These are phyloP conservation scores for Aureobasidium vineae DNA, from an alignment of 2,329 filamentous ascomycete species.

Conservation along the genomic window DNA sequence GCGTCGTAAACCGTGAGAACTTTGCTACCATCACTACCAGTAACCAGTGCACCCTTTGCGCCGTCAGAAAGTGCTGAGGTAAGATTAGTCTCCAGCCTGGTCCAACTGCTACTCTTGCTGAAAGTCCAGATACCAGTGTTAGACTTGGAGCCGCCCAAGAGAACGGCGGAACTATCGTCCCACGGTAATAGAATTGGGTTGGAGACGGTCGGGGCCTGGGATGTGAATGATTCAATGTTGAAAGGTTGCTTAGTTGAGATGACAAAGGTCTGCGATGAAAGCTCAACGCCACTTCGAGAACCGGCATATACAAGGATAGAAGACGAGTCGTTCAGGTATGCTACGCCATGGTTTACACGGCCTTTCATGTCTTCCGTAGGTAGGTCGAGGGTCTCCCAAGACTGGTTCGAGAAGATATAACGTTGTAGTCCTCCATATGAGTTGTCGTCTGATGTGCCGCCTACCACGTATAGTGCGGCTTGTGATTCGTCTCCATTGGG, in stretches of 20 bases:
- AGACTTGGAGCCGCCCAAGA: slow-evolving; percentile 68
- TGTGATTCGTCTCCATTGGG: slow-evolving; percentile 56
- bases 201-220: slow-evolving; percentile 60
- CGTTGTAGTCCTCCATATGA: slow-evolving; percentile 73
- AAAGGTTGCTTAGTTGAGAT: slow-evolving; percentile 67
- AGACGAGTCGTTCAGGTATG: slow-evolving; percentile 68
- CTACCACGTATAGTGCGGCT: slow-evolving; percentile 75
- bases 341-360: slow-evolving; percentile 70
- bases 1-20: slow-evolving; percentile 77
- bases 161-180: slow-evolving; percentile 66
- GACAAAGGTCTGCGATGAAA: slow-evolving; percentile 72
- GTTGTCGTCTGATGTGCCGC: slow-evolving; percentile 60
- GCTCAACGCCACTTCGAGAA: slow-evolving; percentile 58
- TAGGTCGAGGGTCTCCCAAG: slow-evolving; percentile 58
- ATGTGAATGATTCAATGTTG: slow-evolving; percentile 57
- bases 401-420: slow-evolving; percentile 57
- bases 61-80: slow-evolving; percentile 43
- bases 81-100: slow-evolving; percentile 63
- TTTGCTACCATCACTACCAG: slow-evolving; percentile 72
- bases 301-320: slow-evolving; percentile 81
- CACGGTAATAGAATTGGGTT: slow-evolving; percentile 72
- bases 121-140: slow-evolving; percentile 74
- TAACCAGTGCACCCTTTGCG: slow-evolving; percentile 59
- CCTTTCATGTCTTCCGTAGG: slow-evolving; percentile 60
- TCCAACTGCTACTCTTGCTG: slow-evolving; percentile 62